These are phyloP conservation scores for Laburnicola sp. DNA, from an alignment of 2,329 filamentous ascomycete species.

Conservation along the genomic window DNA sequence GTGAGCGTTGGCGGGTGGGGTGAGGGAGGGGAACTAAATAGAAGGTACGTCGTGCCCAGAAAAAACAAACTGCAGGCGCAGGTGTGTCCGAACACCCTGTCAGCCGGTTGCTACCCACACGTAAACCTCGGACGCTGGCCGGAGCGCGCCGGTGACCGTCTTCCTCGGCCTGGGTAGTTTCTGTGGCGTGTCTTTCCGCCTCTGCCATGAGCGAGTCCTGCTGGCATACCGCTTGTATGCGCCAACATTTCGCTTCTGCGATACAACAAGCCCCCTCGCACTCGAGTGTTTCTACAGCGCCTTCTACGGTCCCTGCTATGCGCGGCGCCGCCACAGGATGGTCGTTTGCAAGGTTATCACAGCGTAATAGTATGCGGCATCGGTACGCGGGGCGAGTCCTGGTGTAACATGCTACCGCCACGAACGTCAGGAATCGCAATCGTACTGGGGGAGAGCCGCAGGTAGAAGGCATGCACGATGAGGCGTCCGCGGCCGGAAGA, in stretches of 20 bases:
- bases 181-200: too few relatives aligned
- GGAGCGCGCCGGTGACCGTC: too few relatives aligned
- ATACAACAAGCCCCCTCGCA: constrained; percentile 18
- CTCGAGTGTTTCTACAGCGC: constrained; percentile 17
- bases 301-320: constrained; percentile 26
- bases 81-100: too few relatives aligned
- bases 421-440: constrained; percentile 22
- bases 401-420: constrained; percentile 35
- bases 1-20: too few relatives aligned
- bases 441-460: constrained; percentile 7
- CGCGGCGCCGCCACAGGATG: constrained; percentile 24
- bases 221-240: too few relatives aligned
- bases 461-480: constrained; percentile 18
- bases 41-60: too few relatives aligned
- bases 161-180: too few relatives aligned
- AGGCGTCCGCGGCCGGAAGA: constrained; percentile 26
- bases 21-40: too few relatives aligned
- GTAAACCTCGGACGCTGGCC: too few relatives aligned
- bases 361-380: constrained; percentile 20
- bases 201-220: too few relatives aligned
- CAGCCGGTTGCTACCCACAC: too few relatives aligned
- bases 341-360: constrained; percentile 30
- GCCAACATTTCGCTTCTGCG: constrained; percentile 4
- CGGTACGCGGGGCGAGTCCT: constrained; percentile 23
- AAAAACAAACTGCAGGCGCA: too few relatives aligned